Evolutionary conservation across 192 early-diverging fungal genomes (phyloP).

Genomic region (Gamsiella multidivaricata): DNA sequence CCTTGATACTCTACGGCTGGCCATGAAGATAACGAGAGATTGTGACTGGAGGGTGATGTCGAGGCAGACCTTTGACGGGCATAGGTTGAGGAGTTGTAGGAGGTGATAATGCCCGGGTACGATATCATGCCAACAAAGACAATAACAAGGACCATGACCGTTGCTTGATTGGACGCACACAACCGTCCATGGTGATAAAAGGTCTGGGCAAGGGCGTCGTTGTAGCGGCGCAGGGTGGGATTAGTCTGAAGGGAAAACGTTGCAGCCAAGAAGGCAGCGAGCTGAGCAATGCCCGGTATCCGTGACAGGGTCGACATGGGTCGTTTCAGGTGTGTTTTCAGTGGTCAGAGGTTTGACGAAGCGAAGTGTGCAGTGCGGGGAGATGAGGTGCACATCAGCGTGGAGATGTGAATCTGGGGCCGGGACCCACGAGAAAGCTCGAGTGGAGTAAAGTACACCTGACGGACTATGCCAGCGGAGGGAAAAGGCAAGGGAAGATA

Average conservation of each 20-base stretch:
- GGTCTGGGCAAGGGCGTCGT: slow-evolving; percentile 33
- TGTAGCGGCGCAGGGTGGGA: slow-evolving; percentile 38
- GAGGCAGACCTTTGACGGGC: slow-evolving; percentile 15
- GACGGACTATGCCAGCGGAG: not conserved
- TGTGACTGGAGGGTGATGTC: slow-evolving; percentile 54
- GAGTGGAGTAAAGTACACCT: not conserved
- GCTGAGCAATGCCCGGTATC: slow-evolving; percentile 41
- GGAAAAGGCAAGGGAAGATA: not conserved
- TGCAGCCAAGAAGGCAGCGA: slow-evolving; percentile 24
- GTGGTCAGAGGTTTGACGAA: not conserved
- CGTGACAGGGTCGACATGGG: slow-evolving; percentile 43
- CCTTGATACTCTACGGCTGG: not conserved
- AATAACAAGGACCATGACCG: slow-evolving; percentile 62
- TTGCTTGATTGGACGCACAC: slow-evolving; percentile 71
- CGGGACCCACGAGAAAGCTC: slow-evolving; percentile 6
- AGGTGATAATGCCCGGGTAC: slow-evolving; percentile 60
- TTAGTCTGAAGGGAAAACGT: slow-evolving; percentile 37
- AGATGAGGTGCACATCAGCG: not conserved
- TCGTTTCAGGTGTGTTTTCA: not conserved
- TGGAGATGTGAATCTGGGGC: not conserved
- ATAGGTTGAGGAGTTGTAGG: slow-evolving; percentile 47
- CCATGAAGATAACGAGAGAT: slow-evolving; percentile 41
- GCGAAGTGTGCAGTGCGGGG: not conserved
- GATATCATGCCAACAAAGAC: slow-evolving; percentile 67
- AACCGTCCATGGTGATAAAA: slow-evolving; percentile 74